Evolutionary conservation across 164 flowering plant species (phyloP), one percentile per base, ranked within the genome.

Genomic region (Cinnamomum micranthum): DNA sequence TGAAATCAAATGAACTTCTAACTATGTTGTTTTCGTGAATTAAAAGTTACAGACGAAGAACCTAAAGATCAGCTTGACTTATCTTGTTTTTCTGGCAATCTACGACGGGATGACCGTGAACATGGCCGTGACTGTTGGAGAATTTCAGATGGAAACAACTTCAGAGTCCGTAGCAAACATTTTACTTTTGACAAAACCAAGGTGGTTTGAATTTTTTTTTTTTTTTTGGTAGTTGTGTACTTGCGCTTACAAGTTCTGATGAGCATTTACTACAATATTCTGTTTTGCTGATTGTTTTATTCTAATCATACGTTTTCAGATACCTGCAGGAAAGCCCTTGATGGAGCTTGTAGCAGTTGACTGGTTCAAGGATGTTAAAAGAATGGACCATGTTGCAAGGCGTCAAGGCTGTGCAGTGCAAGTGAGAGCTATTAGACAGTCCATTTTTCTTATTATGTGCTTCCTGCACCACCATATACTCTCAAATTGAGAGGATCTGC

Each of bases 271-370:
- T 20, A 35, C 12, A 19, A 41, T 69, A 4, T 41, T 69, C 20
- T 31, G 59, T 70, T 70, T 5, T 10, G 6, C 33, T 33, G 22
- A 51, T 22, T 51, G 27, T 23, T 19, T 58, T n/a, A 59, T 59
- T 6, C 19, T 31, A 23, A 51, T 51, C n/a, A 50, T 23, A 15
- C 76, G 23, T 77, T 23, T 77, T 82, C 77, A 95, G 97, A 82
- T 89, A 83, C 87, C 93, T 81, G 97, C 97, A 23, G 98, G 99
- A 71, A 96, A 96, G 77, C 94, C 81, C 79, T 77, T 94, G 62
- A 90, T 94, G 98, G 98, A 96, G 84, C 98, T 96, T 74, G 97
- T 96, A 78, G 97, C 99, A 74, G 98, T 94, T 72, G 99, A 96
- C 84, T 96, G 99, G 99, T 88, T 94, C 78, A 94, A 96, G 81